Evolutionary conservation across 2,329 filamentous ascomycete genomes (phyloP).

Genomic region (Neonectria hederae): DNA sequence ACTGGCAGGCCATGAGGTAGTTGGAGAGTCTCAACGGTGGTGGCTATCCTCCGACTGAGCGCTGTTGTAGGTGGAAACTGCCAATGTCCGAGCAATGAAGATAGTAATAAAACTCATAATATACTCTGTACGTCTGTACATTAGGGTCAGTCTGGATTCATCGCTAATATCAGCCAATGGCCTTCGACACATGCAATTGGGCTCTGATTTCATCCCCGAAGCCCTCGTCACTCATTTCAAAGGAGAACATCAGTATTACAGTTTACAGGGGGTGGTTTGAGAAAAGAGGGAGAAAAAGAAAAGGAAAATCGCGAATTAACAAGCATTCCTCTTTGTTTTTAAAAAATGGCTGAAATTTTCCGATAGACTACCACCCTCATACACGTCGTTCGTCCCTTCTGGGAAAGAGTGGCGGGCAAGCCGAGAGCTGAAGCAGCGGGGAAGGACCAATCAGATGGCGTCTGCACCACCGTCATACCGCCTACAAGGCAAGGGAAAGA

Average conservation of each 20-base stretch:
- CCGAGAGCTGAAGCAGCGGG: constrained; percentile 41
- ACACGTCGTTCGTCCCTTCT: constrained; percentile 34
- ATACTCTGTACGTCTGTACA: background rate
- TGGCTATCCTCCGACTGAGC: background rate
- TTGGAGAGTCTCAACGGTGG: background rate
- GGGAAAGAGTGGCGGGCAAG: constrained; percentile 40
- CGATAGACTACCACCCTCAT: constrained; percentile 30
- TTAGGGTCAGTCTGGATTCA: background rate
- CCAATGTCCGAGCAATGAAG: background rate
- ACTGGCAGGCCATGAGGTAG: constrained; percentile 1
- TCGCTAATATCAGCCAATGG: background rate
- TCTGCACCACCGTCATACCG: constrained; percentile 6
- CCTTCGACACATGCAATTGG: background rate
- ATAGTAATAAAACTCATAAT: background rate
- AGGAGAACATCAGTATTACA: background rate
- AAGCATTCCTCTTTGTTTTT: background rate
- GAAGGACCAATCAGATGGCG: constrained; percentile 27
- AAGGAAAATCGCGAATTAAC: background rate
- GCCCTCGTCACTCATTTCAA: constrained; percentile 28
- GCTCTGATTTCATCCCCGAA: constrained; percentile 27
- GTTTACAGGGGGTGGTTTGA: background rate
- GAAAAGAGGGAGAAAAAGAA: background rate
- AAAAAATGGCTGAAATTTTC: constrained; percentile 33
- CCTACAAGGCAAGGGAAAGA: constrained; percentile 12
- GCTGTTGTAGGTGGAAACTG: background rate